These are phyloP conservation scores for Mycena maculata DNA, from an alignment of 768 basidiomycete genomes.

Conservation along the genomic window DNA sequence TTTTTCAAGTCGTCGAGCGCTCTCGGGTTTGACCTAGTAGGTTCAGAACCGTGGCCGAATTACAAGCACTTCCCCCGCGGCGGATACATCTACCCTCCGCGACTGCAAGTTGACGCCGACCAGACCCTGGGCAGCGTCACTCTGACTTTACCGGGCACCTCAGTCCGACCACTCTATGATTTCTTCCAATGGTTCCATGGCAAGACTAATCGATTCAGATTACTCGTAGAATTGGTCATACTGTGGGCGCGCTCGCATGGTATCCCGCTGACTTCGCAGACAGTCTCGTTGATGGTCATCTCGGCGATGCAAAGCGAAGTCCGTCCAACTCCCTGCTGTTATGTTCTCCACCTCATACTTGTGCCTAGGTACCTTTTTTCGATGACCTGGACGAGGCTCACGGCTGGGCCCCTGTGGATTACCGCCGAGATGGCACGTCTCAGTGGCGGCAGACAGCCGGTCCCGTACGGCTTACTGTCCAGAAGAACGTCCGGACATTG, in stretches of 20 bases:
- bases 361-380: not conserved
- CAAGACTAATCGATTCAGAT: not conserved
- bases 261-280: not conserved
- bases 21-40: too few relatives aligned
- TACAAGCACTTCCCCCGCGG: constrained; percentile 1
- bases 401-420: not conserved
- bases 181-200: not conserved
- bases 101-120: not conserved
- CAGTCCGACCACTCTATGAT: not conserved
- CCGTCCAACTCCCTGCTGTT: not conserved
- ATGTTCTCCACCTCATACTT: not conserved
- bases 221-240: not conserved
- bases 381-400: not conserved
- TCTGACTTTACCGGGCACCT: constrained; percentile 22
- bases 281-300: constrained; percentile 9
- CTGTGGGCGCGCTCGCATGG: constrained; percentile 17
- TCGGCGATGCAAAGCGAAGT: constrained; percentile 15
- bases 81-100: constrained; percentile 6
- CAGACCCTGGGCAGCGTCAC: not conserved
- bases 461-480: not conserved
- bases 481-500: not conserved
- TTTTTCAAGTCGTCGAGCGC: not conserved
- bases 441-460: not conserved
- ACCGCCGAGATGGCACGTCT: not conserved
- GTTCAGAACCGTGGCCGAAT: not conserved